Conservation (phyloP, 495 filamentous ascomycete species). For the Margaritispora aquatica region DNA sequence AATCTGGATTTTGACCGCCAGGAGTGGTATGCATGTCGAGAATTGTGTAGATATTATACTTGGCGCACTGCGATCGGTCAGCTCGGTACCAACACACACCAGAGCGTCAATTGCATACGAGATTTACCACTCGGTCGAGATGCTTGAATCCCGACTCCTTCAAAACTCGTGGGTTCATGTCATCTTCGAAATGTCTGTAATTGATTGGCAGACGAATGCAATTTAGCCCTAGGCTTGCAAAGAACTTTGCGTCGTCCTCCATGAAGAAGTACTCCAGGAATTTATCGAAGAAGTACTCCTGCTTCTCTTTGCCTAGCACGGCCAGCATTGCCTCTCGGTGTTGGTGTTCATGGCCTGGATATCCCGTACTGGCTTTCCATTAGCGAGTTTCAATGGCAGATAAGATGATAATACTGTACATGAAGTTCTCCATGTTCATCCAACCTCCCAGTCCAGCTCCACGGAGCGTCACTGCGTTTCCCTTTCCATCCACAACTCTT, state of each 20-base stretch:
- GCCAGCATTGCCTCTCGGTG: constrained; percentile 48
- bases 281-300: constrained; percentile 41
- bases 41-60: constrained; percentile 54
- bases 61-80: constrained; percentile 35
- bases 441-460: constrained; percentile 33
- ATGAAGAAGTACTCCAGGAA: constrained; percentile 63
- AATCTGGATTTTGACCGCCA: constrained; percentile 59
- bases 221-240: constrained; percentile 52
- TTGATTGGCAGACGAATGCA: constrained; percentile 61
- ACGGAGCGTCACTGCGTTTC: constrained; percentile 35
- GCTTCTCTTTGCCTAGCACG: constrained; percentile 45
- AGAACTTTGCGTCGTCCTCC: constrained; percentile 53
- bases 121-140: constrained; percentile 51
- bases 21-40: constrained; percentile 60
- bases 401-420: not conserved
- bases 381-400: constrained; percentile 29
- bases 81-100: not conserved
- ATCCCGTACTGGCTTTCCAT: constrained; percentile 64
- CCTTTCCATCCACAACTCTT: constrained; percentile 36
- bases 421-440: constrained; percentile 16
- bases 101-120: constrained; percentile 17
- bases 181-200: constrained; percentile 59
- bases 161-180: constrained; percentile 53
- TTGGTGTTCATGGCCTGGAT: constrained; percentile 53
- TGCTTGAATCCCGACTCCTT: constrained; percentile 55